Evolutionary conservation across 768 basidiomycete genomes (phyloP), one percentile per base, ranked within the genome.

Genomic region (Amanita polypyramis): DNA sequence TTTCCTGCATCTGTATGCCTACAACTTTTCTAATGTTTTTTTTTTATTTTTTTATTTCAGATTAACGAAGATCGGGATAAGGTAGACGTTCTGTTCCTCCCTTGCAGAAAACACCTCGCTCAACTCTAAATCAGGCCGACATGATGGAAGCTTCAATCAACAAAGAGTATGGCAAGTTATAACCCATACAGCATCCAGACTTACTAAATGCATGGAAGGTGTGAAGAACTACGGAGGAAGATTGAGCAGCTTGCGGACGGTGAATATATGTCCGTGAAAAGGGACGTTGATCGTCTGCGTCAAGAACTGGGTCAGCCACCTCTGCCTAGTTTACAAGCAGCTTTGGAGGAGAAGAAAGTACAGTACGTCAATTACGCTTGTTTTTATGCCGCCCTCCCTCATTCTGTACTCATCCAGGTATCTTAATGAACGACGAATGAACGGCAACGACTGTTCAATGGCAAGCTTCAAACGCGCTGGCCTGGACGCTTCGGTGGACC

Each of bases 51-150:
- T n/a, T 53, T 29, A 41, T 21, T 37, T 34, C 56, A 88, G 82
- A 73, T 89, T 15, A 89, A 89, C 58, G 83, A 85, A 59, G 86
- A 90, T 62, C 75, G 85, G 11, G 86, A 89, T 67, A 85, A 84
- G 72, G 73, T 65, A 54, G 51, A 59, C 49, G 23, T 25, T 37
- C 21, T 33, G 35, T n/a, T 11, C 42, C 49, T 37, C 52, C 52
- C 35, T 29, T 41, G 50, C 34, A 45, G 40, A 25, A 44, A 34
- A 15, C 32, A 29, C 9, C 7, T 21, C 42, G 49, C 47, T 56
- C 29, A 41, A n/a, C 23, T 27, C 47, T 19, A 7, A 2, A 71
- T 15, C 47, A 73, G 80, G 80, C 78, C 25, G 87, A 88, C 56
- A 62, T 89, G 45, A 73, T 79, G 57, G 82, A 85, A 56, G 68